Conservation (phyloP, 2,329 filamentous ascomycete species). For the Chrysosporium queenslandicum region DNA sequence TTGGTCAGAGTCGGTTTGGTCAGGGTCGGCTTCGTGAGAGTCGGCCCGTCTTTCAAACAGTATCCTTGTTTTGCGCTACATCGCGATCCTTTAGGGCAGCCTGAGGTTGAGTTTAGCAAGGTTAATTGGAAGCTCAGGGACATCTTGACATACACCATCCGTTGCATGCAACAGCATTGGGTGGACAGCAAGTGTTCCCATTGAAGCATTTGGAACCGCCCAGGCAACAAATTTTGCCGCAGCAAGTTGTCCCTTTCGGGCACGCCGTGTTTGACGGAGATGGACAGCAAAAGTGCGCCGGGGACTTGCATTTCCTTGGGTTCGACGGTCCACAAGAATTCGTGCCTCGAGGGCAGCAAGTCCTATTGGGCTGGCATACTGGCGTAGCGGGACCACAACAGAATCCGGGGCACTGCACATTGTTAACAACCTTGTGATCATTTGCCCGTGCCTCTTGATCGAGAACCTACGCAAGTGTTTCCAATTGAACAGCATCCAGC, state of each 20-base stretch:
- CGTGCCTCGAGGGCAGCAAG: conserved; percentile 2
- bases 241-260: neutral
- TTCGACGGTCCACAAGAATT: neutral
- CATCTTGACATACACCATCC: conserved; percentile 4
- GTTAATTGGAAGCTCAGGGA: neutral
- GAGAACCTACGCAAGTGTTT: neutral
- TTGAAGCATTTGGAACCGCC: conserved; percentile 4
- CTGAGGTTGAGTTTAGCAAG: neutral
- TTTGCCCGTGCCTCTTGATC: neutral
- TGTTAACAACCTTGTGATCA: neutral
- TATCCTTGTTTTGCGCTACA: neutral
- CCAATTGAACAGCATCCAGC: neutral
- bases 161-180: neutral
- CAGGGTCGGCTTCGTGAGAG: neutral
- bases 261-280: neutral
- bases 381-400: neutral
- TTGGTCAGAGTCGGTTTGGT: neutral
- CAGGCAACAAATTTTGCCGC: neutral
- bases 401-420: neutral
- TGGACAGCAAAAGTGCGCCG: neutral
- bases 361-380: conserved; percentile 2
- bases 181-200: neutral
- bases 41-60: neutral
- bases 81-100: neutral
- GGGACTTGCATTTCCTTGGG: neutral